Conservation (phyloP, 2,329 filamentous ascomycete species). For the Coleophoma crateriformis region DNA sequence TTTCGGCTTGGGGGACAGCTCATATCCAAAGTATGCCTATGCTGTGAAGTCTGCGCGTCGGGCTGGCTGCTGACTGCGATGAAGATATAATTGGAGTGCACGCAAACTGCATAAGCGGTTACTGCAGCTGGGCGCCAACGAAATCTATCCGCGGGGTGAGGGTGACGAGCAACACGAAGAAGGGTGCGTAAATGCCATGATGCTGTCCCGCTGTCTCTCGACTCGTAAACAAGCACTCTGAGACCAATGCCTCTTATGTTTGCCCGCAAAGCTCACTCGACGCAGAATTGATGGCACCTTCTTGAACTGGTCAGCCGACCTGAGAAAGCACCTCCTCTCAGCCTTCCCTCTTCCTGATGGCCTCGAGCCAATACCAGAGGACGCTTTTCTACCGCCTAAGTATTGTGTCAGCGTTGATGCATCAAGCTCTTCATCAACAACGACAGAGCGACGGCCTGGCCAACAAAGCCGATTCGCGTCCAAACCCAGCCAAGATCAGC, state of each 20-base stretch:
- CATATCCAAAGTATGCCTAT: conserved; percentile 73
- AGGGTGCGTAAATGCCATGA: conserved; percentile 52
- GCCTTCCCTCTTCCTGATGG: conserved; percentile 65
- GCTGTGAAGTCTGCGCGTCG: conserved; percentile 4
- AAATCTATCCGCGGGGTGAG: conserved; percentile 75
- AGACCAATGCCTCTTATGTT: not conserved
- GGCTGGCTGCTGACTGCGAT: conserved; percentile 7
- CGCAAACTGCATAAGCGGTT: conserved; percentile 83
- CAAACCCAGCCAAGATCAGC: not conserved
- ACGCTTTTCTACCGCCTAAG: conserved; percentile 70
- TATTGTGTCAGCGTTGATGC: conserved; percentile 48
- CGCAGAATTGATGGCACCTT: conserved; percentile 75
- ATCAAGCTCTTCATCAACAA: not conserved
- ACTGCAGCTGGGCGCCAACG: conserved; percentile 72
- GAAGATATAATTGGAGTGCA: conserved; percentile 86
- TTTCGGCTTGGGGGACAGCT: conserved; percentile 91
- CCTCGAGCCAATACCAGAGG: conserved; percentile 64
- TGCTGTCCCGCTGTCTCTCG: not conserved
- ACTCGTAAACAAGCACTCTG: no score
- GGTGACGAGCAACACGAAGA: conserved; percentile 92
- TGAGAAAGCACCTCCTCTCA: conserved; percentile 62
- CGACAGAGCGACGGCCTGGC: not conserved
- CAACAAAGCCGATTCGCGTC: not conserved
- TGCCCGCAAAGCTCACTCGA: conserved; percentile 1
- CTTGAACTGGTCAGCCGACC: conserved; percentile 66